Evolutionary conservation across 129 eudicot genomes (phyloP).

Genomic region (Escallonia rubra): DNA sequence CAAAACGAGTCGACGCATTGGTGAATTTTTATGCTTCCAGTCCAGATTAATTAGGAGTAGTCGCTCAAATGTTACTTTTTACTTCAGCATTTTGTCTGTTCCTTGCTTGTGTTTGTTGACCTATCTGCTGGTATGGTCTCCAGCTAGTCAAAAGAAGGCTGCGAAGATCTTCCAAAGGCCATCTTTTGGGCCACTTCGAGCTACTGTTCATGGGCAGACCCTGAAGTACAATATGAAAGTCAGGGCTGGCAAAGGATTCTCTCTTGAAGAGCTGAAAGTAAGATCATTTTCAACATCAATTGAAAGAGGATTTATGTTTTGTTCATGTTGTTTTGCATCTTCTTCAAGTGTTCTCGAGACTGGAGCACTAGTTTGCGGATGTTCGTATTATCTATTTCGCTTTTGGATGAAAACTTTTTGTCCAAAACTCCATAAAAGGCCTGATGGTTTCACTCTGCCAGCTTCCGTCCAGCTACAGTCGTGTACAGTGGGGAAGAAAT

Average conservation of each 20-base stretch:
- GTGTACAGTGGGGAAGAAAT: too few species aligned
- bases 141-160: slow-evolving; percentile 86
- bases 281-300: too few species aligned
- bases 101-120: too few species aligned
- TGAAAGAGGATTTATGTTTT: not conserved
- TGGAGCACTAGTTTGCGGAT: too few species aligned
- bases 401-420: too few species aligned
- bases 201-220: slow-evolving; percentile 76
- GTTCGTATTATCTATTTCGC: too few species aligned
- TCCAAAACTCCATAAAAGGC: too few species aligned
- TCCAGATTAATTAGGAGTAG: not conserved
- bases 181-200: slow-evolving; percentile 72
- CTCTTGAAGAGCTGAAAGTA: slow-evolving; percentile 83
- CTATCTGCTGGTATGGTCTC: not conserved
- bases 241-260: slow-evolving; percentile 78
- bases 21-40: slow-evolving; percentile 8
- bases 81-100: not conserved
- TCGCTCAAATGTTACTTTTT: not conserved
- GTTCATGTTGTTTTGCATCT: not conserved
- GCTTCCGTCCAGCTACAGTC: too few species aligned
- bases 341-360: too few species aligned
- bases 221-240: slow-evolving; percentile 84
- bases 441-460: too few species aligned
- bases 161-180: slow-evolving; percentile 87
- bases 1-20: slow-evolving; percentile 55